A percentile compares a stretch with the other conserved stretches of the same genome.
phyloP scores from a whole-genome alignment of 1,284 basidiomycete genomes.

The Cutaneotrichosporon spelunceum region DNA sequence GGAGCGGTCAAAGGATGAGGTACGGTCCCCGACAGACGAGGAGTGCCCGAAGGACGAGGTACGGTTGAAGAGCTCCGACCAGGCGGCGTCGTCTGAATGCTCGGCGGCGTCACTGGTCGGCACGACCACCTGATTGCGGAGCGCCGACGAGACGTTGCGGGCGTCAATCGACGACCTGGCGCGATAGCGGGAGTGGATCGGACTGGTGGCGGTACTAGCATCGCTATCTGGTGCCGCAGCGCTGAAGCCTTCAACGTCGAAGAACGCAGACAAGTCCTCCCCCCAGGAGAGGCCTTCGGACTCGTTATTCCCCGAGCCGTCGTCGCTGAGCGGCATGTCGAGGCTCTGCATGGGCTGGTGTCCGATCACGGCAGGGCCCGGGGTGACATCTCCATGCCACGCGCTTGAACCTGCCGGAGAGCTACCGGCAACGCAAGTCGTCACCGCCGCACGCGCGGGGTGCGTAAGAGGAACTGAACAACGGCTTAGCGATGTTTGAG shows the following conservation, averaged over 20 bases:
- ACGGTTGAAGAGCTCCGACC: conserved; percentile 39
- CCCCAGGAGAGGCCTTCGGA: conserved; percentile 22
- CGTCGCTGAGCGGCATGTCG: conserved; percentile 46
- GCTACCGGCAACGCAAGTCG: conserved; percentile 25
- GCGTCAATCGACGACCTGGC: conserved; percentile 5
- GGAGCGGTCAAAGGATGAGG: neutral
- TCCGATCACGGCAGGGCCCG: conserved; percentile 6
- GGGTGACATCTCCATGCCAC: conserved; percentile 12
- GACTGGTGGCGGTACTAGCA: neutral
- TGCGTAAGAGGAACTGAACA: neutral
- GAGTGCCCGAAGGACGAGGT: conserved; percentile 32
- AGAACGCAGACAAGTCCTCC: conserved; percentile 41
- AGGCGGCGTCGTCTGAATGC: conserved; percentile 36
- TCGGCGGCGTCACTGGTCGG: conserved; percentile 3
- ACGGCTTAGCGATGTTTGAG: conserved; percentile 37
- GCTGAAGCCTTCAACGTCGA: conserved; percentile 42
- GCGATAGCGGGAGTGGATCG: neutral
- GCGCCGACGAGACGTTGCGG: conserved; percentile 16
- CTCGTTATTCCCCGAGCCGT: conserved; percentile 19
- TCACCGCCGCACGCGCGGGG: conserved; percentile 1
- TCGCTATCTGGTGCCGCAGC: conserved; percentile 20
- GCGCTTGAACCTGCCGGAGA: conserved; percentile 29
- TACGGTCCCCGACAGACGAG: neutral
- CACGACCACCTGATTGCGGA: neutral
- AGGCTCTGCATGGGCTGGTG: conserved; percentile 28